Evolutionary conservation across 2,329 filamentous ascomycete genomes (phyloP), one percentile per base, ranked within the genome.

Genomic region (Fusarium cyanostomum): DNA sequence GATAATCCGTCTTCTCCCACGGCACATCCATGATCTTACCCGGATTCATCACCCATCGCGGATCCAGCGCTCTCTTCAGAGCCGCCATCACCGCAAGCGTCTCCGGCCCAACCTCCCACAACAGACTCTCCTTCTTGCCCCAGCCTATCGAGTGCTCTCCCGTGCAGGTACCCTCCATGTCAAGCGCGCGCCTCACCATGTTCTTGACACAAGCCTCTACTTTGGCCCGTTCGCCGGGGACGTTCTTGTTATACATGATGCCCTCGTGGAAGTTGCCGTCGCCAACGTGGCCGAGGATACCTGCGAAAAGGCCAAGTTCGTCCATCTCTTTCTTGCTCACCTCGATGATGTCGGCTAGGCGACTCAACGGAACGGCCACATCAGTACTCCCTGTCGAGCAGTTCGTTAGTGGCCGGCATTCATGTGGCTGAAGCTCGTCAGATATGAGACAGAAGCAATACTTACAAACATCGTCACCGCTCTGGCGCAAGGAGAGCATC

Each of bases 201-300:
- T 92, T 89, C 73, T 94, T 88, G 42, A 97, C 92, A 64, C 92
- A 92, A 52, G 82, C 84, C 73, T 95, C 91, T 2, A 95, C 92
- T 66, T 90, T 91, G 37, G 84, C 88, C 53, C 85, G 85, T 77
- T 97, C 91, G 24, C 82, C 86, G 4, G 86, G 83, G 52, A 93
- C 82, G 21, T 81, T 83, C 24, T 85, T 85, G 76, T 95, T 87
- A 75, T 96, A 97, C 78, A 97, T 89, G 77, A 97, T 95, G 73
- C 90, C 92, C 74, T 94, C 89, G 75, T 97, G 94, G 79, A 97
- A 97, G 76, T 97, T 97, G 33, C 94, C 94, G 72, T 97, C 94
- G 11, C 94, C 94, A 54, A 97, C 90, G 72, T 97, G 94, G 4
- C 94, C 94, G 5, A 97, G 81, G 26, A 96, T 91, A 70, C 90